These are phyloP conservation scores for Xylaria sp. DNA, from an alignment of 2,329 filamentous ascomycete genomes.

Conservation along the genomic window DNA sequence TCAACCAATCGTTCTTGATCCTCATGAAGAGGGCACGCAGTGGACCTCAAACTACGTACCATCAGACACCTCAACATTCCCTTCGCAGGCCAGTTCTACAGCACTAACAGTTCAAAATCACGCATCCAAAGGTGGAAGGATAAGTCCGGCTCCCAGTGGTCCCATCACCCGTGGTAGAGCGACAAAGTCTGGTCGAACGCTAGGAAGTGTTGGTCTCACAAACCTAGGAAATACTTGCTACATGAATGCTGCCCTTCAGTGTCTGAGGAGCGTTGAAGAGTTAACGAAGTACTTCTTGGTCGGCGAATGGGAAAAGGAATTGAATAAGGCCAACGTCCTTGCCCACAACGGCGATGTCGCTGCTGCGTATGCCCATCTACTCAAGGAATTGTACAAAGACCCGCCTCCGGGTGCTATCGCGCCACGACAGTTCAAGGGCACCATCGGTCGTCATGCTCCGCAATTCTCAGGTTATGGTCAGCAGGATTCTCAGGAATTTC, in stretches of 20 bases:
- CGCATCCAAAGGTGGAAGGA: constrained; percentile 66
- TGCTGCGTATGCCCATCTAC: constrained; percentile 76
- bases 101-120: constrained; percentile 44
- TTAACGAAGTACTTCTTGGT: constrained; percentile 88
- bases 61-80: constrained; percentile 41
- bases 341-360: constrained; percentile 87
- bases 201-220: constrained; percentile 80
- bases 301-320: constrained; percentile 74
- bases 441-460: constrained; percentile 79
- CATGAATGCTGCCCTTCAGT: constrained; percentile 98
- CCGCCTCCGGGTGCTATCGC: constrained; percentile 70
- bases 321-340: constrained; percentile 85
- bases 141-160: constrained; percentile 67
- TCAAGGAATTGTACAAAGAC: constrained; percentile 80
- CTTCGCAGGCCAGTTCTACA: constrained; percentile 43
- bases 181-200: constrained; percentile 70
- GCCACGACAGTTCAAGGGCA: constrained; percentile 81
- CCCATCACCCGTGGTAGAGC: constrained; percentile 73
- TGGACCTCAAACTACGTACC: constrained; percentile 59
- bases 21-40: constrained; percentile 66
- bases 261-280: constrained; percentile 91
- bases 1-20: constrained; percentile 83
- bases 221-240: constrained; percentile 99
- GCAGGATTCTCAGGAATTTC: constrained; percentile 96
- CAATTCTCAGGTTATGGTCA: constrained; percentile 94